Evolutionary conservation across 768 basidiomycete genomes (phyloP), one percentile per base, ranked within the genome.

Genomic region (Rubroboletus satanas): DNA sequence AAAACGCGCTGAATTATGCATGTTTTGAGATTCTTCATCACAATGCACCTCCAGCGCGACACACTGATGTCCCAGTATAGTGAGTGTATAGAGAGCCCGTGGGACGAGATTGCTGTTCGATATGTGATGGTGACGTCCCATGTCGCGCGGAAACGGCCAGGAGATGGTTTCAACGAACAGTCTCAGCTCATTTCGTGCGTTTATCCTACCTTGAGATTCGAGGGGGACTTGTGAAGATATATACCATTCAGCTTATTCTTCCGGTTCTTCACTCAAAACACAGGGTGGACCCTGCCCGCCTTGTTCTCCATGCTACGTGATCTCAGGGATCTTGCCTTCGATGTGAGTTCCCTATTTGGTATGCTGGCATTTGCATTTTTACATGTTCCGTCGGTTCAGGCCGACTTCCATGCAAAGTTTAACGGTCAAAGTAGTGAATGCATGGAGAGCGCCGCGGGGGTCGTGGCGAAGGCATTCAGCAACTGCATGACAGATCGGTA

Each of bases 401-500:
- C 86, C 42, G 86, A 88, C 61, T 68, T 78, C 18, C 78, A 85
- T 55, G 82, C 82, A 32, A 79, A 77, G 68, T 75, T 79, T 46
- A 79, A 82, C 57, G 72, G 73, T 46, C 77, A 85, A 59, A 80
- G 74, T 57, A 81, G 76, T 63, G 82, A 86, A 60, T 79, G 80
- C 62, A 87, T 93, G 82, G 93, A 97, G 62, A 91, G 93, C 62
- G 86, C 91, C 5, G 92, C 95, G 0, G 76, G 93, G 42, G 81
- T 84, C 14, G 90, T 94, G 52, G 87, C 89, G 37, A 95, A 93
- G 63, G 93, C 92, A 3, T 96, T 98, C 70, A 85, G 89, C 32
- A 80, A 82, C 59, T 97, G 95, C 68, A 82, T 97, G 67, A 93
- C 83, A 18, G 97, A 98, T 65, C 75, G 87, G 84, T 85, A 55